Evolutionary conservation across 331 rosid species (phyloP).

Genomic region (Pyrus hybrid): DNA sequence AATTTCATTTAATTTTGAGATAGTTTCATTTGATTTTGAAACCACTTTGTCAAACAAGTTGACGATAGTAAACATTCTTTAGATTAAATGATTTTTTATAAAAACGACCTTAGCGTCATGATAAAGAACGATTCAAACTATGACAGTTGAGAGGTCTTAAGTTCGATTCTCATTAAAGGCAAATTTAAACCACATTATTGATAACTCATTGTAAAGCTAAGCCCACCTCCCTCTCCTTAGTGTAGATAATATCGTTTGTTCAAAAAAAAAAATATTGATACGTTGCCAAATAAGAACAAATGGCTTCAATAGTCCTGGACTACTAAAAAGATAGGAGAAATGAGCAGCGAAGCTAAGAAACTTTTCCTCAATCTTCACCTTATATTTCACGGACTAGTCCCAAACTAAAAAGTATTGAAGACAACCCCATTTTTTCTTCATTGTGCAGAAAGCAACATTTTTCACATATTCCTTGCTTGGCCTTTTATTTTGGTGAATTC

Average conservation of each 20-base stretch:
- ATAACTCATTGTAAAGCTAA: too few species aligned
- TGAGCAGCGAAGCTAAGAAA: not conserved
- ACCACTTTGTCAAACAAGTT: not conserved
- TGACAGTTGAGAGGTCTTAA: too few species aligned
- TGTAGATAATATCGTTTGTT: too few species aligned
- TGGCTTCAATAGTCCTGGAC: not conserved
- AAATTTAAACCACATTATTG: too few species aligned
- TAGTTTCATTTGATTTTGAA: not conserved
- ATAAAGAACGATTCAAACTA: not conserved
- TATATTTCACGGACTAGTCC: not conserved
- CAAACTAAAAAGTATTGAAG: not conserved
- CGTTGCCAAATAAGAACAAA: too few species aligned
- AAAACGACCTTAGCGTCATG: too few species aligned
- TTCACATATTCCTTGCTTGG: not conserved
- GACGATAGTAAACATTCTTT: not conserved
- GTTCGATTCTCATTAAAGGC: too few species aligned
- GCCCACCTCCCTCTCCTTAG: too few species aligned
- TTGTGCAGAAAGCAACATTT: not conserved
- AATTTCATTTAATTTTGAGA: too few species aligned
- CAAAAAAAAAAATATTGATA: not conserved
- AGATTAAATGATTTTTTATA: too few species aligned
- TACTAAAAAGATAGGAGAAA: not conserved
- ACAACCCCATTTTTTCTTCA: not conserved
- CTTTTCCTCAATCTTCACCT: not conserved
- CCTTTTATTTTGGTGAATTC: not conserved